Base-by-base conservation (phyloP, 2,329 filamentous ascomycete species). In the Pseudonectria buxi region DNA sequence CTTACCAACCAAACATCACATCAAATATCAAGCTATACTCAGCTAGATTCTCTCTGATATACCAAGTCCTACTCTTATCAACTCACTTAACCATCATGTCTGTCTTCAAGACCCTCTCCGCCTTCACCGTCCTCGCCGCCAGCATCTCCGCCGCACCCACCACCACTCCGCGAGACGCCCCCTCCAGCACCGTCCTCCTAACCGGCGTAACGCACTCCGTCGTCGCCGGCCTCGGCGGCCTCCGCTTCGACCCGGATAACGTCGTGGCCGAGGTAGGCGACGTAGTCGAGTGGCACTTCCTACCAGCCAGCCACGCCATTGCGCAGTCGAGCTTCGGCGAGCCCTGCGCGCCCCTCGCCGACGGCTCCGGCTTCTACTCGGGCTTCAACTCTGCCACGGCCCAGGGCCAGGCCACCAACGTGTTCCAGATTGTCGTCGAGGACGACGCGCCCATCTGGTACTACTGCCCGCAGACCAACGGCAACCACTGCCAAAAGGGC, bases 211-310 rank as follows among this genome's bases (percentile, higher is more conserved):
- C 67, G 1, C 65, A 70, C 61, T 60, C 60, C 3, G 63, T 71
- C 29, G 59, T 64, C n/a, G 68, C 63, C 34, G 68, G 67, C 37
- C 61, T 57, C 4, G 60, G 55, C 16, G 64, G 64, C 29, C 62
- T 76, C 24, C 53, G 50, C 32, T 78, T 76, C 55, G 61, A 65
- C 32, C 74, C 74, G 2, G 59, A 68, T 41, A 67, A 64, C 43
- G 57, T 74, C 27, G 63, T 62, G 3, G 74, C 72, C 13, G 53
- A 59, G 10, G 38, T 65, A 7, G 73, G 72, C 39, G 69, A 74
- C 40, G 44, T 69, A 4, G 53, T 78, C 38, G 71, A 76, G 58
- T 78, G 68, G 61, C 67, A 71, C 49, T 77, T 70, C 62, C 67
- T 65, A 43, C 65, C 72, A 7, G 51, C 46, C 39, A 72, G 69